Evolutionary conservation across 441 rosid genomes (phyloP).

Genomic region (Rhodomyrtus psidioides): DNA sequence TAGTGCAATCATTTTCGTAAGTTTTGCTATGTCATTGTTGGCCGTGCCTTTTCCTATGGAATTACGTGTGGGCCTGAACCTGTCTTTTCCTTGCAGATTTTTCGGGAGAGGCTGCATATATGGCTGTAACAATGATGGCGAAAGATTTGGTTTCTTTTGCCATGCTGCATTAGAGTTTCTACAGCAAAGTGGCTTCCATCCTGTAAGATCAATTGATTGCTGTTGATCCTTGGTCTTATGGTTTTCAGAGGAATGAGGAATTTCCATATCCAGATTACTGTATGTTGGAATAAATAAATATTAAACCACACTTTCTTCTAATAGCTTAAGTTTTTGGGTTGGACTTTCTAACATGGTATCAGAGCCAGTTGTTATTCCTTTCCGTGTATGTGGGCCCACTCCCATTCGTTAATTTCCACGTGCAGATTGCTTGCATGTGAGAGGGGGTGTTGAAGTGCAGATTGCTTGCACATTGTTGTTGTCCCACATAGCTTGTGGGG

Average conservation of each 20-base stretch:
- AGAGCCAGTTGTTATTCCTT: too few species aligned
- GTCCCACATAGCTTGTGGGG: too few species aligned
- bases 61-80: not conserved
- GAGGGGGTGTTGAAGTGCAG: too few species aligned
- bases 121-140: conserved; percentile 76
- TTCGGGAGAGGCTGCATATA: conserved; percentile 67
- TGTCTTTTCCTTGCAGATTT: conserved; percentile 36
- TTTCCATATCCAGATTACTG: not conserved
- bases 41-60: not conserved
- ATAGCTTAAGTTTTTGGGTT: too few species aligned
- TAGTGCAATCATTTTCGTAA: not conserved
- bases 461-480: too few species aligned
- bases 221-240: not conserved
- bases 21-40: not conserved
- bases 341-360: too few species aligned
- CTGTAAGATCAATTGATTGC: conserved; percentile 37
- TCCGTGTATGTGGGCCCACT: too few species aligned
- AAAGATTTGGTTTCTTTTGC: conserved; percentile 89
- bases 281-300: too few species aligned
- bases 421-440: too few species aligned
- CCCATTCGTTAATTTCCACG: too few species aligned
- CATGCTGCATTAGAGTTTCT: conserved; percentile 96
- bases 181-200: conserved; percentile 82
- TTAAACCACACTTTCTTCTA: too few species aligned
- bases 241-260: not conserved